Base-by-base conservation (phyloP, 1,139 yeast species). In the Candida albicans region DNA sequence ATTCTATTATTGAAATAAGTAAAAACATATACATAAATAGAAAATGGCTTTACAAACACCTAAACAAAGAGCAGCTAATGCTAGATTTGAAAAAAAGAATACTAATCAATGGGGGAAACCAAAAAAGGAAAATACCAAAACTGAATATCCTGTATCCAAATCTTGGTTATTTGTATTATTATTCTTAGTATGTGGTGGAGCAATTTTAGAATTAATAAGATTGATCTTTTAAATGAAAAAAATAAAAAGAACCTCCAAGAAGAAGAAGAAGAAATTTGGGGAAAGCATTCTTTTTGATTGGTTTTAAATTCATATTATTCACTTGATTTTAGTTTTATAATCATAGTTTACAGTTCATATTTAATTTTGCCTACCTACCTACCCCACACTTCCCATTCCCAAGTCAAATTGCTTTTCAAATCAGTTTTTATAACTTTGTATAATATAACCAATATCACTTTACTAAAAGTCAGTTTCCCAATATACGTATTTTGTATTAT, bases 111-210 rank as follows among this genome's bases (percentile, higher is more conserved):
- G 88, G 64, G 86, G 89, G 24, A 82, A 83, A 59, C 77, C 79
- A 40, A 65, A 64, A 47, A 33, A 51, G 27, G 63, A 60, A 30
- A 59, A 61, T 18, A 63, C 58, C 36, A 62, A 65, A 45, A 50
- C 54, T n/a, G 64, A 66, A 44, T 67, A 70, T 42, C 84, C 88
- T 10, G 59, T 83, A 29, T 75, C 84, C 35, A 77, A 65, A 55
- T 59, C 75, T 9, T 84, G 95, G 86, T 61, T 88, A 30, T 59
- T 68, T 40, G 68, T 82, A 1, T 72, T 89, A 47, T 77, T 79
- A 25, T 89, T 89, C 62, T 71, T 89, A 53, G 75, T 90, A 5
- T 74, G 86, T 50, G 96, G 96, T 47, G 96, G 96, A 53, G 95
- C 93, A 49, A 51, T 87, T 10, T 72, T 90, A 40, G 95, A 89